phyloP scores from a whole-genome alignment of 2,329 filamentous ascomycete species.

The Alternaria incomplexa region DNA sequence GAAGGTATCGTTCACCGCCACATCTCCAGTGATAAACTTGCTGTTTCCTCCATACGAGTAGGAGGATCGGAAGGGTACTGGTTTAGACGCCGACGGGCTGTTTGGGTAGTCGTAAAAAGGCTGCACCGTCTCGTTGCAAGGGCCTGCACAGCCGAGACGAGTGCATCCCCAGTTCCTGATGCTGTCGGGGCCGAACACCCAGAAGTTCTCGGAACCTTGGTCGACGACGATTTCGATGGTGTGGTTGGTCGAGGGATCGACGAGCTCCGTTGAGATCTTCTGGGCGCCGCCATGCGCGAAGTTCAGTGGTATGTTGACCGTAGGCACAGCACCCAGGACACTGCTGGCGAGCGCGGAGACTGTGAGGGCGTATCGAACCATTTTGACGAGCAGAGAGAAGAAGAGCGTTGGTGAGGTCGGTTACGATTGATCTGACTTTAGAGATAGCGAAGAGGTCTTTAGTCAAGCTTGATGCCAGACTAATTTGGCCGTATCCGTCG shows the following conservation, averaged over 20 bases:
- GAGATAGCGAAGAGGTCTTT: neutral
- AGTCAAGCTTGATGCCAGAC: neutral
- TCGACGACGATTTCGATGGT: neutral
- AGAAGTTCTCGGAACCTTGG: neutral
- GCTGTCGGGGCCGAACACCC: neutral
- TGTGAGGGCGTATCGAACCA: neutral
- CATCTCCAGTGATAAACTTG: neutral
- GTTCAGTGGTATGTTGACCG: neutral
- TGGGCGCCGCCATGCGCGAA: neutral
- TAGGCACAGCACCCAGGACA: neutral
- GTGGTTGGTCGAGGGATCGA: neutral
- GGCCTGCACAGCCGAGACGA: neutral
- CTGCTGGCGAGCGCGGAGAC: neutral
- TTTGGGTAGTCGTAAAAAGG: neutral
- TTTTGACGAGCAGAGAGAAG: neutral
- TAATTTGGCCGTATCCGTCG: neutral
- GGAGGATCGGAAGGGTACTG: neutral
- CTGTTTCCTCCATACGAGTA: neutral
- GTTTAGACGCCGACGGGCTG: neutral
- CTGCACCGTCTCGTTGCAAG: neutral
- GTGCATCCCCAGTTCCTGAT: neutral
- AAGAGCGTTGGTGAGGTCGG: neutral
- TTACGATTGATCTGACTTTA: neutral
- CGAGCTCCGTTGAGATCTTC: neutral
- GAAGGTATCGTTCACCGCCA: neutral